A percentile compares a stretch with the other conserved stretches of the same genome.
These are phyloP conservation scores for Vigna nakashimae DNA, from an alignment of 306 rosid genomes.

Conservation along the genomic window DNA sequence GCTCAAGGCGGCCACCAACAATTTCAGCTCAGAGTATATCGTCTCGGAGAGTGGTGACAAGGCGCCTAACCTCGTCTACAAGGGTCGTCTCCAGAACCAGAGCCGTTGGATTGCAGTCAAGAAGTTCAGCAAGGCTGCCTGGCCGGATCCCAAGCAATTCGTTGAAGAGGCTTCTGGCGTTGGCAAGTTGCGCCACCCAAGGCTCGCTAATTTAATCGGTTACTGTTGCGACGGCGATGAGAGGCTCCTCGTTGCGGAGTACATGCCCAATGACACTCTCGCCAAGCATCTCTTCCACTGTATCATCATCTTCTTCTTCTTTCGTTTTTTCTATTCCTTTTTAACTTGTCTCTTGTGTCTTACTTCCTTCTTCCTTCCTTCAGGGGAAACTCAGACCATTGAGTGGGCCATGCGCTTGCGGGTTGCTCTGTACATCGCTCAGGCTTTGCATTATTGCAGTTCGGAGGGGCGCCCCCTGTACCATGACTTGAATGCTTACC, in stretches of 20 bases:
- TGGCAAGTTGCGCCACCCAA: slow-evolving; percentile 77
- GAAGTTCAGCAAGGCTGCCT: slow-evolving; percentile 88
- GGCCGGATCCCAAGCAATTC: slow-evolving; percentile 98
- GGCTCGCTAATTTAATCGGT: slow-evolving; percentile 92
- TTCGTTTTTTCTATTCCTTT: accelerated
- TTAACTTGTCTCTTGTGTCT: background rate
- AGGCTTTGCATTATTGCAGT: slow-evolving; percentile 89
- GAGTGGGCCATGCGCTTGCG: slow-evolving; percentile 98
- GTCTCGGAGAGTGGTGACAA: slow-evolving; percentile 96
- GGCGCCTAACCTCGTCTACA: slow-evolving; percentile 87
- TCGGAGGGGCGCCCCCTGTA: slow-evolving; percentile 83
- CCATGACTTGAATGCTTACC: slow-evolving; percentile 95
- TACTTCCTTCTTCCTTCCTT: background rate
- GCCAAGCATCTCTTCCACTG: slow-evolving; percentile 99
- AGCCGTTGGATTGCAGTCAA: slow-evolving; percentile 90
- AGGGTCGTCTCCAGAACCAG: slow-evolving; percentile 74
- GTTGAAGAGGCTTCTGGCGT: slow-evolving; percentile 94
- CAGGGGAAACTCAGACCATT: slow-evolving; percentile 97
- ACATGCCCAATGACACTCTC: slow-evolving; percentile 96
- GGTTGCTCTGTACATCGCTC: slow-evolving; percentile 85
- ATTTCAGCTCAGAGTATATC: slow-evolving; percentile 79
- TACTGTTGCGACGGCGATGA: slow-evolving; percentile 97
- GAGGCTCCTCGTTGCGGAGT: slow-evolving; percentile 96
- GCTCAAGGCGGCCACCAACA: slow-evolving; percentile 81
- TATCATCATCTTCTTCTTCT: background rate